Base-by-base conservation (phyloP, 768 basidiomycete species). In the Kwoniella sp. region DNA sequence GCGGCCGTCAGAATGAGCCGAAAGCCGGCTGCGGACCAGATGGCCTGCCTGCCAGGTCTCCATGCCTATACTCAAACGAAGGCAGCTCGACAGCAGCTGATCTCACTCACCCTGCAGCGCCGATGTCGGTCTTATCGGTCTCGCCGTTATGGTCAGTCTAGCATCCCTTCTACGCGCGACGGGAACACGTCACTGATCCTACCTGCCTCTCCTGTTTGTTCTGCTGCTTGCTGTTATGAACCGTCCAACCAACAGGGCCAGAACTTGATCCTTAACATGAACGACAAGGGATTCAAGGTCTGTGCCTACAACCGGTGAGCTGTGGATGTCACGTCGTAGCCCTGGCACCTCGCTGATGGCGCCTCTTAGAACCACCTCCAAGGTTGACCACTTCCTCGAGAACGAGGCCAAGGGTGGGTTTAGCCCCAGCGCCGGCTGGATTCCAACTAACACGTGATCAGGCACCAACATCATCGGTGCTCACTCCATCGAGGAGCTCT, bases 251-350 rank as follows among this genome's bases (percentile, higher is more conserved):
- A 48, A 41, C 67, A 91, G 89, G 91, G 89, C 70, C 91, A 93
- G 83, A 95, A 93, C 76, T 76, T 95, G 73, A 92, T 95, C 75
- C 80, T 96, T 67, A 95, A 96, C 80, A 96, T 95, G 89, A 95
- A 95, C 76, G 95, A 99, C 81, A 99, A 99, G 68, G 95, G 95
- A 46, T 99, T 91, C 80, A 90, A 79, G 60, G 95, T 99, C 67
- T 86, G 90, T 63, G 90, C 89, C 11, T 99, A 87, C 79, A 99
- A 99, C 82, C 87, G 95, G 69, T 70, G 20, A 49, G 69, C n/a
- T 31, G 5, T 12, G 7, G 10, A 17, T 9, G 6, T 25, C 27
- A 12, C 14, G 29, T 11, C 20, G 33, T 1, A n/a, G n/a, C 27
- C 20, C 17, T 29, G 34, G 23, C 44, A 47, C 29, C 20, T 15